Evolutionary conservation across 352 stramenopile genomes (phyloP), one percentile per base, ranked within the genome.

Genomic region (Globisporangium paroecandrum): DNA sequence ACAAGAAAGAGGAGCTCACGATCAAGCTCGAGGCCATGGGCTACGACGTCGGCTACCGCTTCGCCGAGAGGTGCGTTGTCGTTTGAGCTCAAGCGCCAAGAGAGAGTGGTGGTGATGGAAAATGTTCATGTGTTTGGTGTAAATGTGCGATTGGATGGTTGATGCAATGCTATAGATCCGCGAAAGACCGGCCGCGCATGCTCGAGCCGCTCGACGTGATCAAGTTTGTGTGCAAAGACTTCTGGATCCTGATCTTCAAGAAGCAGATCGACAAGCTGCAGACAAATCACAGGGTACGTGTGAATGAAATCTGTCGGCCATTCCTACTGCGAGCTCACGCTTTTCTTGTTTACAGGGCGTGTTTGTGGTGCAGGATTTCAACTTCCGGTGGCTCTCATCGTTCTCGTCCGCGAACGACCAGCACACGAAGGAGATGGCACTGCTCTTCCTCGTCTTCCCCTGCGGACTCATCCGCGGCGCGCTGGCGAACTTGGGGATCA

Each of bases 181-280:
- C 82, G 8, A 89, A 84, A 67, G 89, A 96, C 55, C 81, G 85
- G 5, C 74, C 89, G 53, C 87, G 89, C 38, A 93, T 96, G 84
- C 69, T 86, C 27, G 89, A 97, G 71, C 87, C 91, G 53, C 82
- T 99, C 58, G 96, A 99, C 65, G 93, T 98, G 62, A 97, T 99
- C 72, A 99, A 99, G 82, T 99, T 99, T 75, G 76, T 99, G 38
- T 99, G 97, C 82, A 99, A 99, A 76, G 96, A 99, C 77, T 96
- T 99, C 66, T 99, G 97, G 97, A 97, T 94, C 69, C 80, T 97
- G 61, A 93, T 99, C 57, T 99, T 99, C 75, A 93, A 97, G 65
- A 99, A 99, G 74, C 93, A 99, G 78, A 98, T 99, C 76, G 96
- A 99, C 77, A 99, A 99, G 81, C 78, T 99, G 38, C 96, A 99